These are phyloP conservation scores for Aspergillus avenaceus DNA, from an alignment of 495 filamentous ascomycete genomes.

Conservation along the genomic window DNA sequence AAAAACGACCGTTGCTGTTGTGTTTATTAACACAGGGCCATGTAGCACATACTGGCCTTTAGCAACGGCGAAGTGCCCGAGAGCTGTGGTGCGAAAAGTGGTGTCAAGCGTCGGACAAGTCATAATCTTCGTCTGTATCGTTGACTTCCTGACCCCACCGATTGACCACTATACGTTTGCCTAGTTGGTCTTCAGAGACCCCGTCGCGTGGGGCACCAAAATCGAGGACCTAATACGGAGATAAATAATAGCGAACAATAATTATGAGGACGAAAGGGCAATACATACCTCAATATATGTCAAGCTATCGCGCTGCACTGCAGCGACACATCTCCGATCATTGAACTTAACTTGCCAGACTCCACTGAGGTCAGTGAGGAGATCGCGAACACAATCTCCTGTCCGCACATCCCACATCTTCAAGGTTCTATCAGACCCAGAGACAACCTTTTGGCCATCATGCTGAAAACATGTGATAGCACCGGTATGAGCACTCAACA, in stretches of 20 bases:
- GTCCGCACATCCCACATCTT: slow-evolving; percentile 98
- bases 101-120: slow-evolving; percentile 32
- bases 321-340: slow-evolving; percentile 89
- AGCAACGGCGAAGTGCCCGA: background rate
- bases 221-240: slow-evolving; percentile 40
- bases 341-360: slow-evolving; percentile 99
- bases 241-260: background rate
- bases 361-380: slow-evolving; percentile 90
- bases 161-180: slow-evolving; percentile 77
- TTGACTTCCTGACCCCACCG: slow-evolving; percentile 42
- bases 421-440: slow-evolving; percentile 87
- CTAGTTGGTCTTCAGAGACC: slow-evolving; percentile 67
- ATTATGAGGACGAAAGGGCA: background rate
- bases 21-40: background rate
- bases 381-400: slow-evolving; percentile 88
- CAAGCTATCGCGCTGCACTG: slow-evolving; percentile 85
- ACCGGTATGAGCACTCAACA: slow-evolving; percentile 86
- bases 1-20: background rate
- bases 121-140: slow-evolving; percentile 40
- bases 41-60: background rate
- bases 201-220: slow-evolving; percentile 89
- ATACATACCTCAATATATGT: slow-evolving; percentile 91
- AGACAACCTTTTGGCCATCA: slow-evolving; percentile 94
- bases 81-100: background rate
- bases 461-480: slow-evolving; percentile 99